phyloP scores from a whole-genome alignment of 345 rosid species.

The Gossypium stocksii region DNA sequence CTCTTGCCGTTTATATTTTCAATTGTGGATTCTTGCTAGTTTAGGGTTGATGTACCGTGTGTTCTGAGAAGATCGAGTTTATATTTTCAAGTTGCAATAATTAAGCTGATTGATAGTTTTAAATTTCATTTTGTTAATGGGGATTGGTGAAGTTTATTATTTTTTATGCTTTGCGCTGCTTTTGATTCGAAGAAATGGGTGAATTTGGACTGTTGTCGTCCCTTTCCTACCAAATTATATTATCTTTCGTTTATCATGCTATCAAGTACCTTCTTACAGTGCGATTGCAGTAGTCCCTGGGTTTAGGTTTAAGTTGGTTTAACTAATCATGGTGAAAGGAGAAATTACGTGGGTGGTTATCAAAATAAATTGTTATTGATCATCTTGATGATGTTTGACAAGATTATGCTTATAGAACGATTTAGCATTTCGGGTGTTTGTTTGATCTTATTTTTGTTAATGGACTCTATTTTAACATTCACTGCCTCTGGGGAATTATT shows the following conservation, averaged over 20 bases:
- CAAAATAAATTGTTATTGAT: not conserved
- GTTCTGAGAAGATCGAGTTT: not conserved
- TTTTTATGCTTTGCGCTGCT: not conserved
- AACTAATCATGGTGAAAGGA: not conserved
- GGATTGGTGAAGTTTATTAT: not conserved
- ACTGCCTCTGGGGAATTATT: not conserved
- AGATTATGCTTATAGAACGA: not conserved
- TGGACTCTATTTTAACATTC: not conserved
- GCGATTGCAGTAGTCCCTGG: not conserved
- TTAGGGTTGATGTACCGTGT: not conserved
- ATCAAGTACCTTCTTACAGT: no score
- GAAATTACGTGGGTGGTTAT: not conserved
- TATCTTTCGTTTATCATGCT: not conserved
- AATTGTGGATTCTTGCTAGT: no score
- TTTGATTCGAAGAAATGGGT: not conserved
- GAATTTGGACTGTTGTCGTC: not conserved
- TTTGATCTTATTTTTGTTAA: not conserved
- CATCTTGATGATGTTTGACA: not conserved
- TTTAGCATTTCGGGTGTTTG: not conserved
- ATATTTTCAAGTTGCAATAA: not conserved
- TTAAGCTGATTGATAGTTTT: not conserved
- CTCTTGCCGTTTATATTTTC: not conserved
- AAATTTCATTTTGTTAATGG: not conserved
- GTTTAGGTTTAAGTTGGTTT: not conserved
- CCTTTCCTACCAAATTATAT: not conserved